Evolutionary conservation across 306 rosid genomes (phyloP), one percentile per base, ranked within the genome.

Genomic region (Elaeagnus macrophylla): DNA sequence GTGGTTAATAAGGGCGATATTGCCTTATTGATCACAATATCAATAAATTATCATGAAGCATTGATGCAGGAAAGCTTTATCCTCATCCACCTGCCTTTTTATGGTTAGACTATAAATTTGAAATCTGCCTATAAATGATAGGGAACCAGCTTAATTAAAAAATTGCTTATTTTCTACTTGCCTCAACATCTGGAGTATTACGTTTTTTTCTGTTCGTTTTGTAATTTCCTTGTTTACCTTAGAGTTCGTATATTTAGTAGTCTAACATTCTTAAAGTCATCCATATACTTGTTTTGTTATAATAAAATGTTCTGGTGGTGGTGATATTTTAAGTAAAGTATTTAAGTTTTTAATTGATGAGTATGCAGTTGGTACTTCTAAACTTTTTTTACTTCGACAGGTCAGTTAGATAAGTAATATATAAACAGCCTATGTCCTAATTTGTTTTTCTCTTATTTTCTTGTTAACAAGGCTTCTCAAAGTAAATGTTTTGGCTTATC

Each of bases 391-490:
- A 25, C 32, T 25, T 25, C 4, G 32, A 25, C 32, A 25, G 32
- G 2, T 25, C 32, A 20, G 32, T 20, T 20, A 20, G 32, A 20
- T 20, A 25, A 2, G 32, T 25, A 25, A 25, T 25, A 25, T 25
- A 25, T 25, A 25, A 25, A 25, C 32, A 25, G 32, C 4, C 16
- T 45, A 13, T 1, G 15, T 12, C 15, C 49, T 12, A 8, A 45
- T 12, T 45, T 12, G 5, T 14, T 45, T 44, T 12, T 7, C 16
- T 12, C 39, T 56, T n/a, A 9, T 40, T 25, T 25, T 25, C 40
- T 58, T 72, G 44, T 61, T 15, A 57, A 57, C 82, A 81, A 25
- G 94, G 77, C 66, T 19, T 67, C 62, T 60, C 56, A 56, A 65
- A 66, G 66, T 47, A 68, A 54, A 59, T 67, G 68, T 40, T 66